Conservation (phyloP, 257 asterid species). For the Fraxinus quadrangulata region DNA sequence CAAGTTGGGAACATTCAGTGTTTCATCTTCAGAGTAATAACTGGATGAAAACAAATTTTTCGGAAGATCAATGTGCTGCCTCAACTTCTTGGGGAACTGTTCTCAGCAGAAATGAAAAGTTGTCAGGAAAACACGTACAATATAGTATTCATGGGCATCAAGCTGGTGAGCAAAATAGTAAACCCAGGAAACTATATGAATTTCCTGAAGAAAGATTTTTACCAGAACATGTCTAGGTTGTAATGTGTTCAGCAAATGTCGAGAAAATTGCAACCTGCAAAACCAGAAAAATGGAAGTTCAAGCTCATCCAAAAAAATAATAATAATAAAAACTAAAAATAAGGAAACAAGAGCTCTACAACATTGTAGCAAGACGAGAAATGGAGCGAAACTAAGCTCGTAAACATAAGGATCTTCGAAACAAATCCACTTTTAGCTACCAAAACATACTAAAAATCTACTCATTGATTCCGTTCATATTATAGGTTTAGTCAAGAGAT, state of each 20-base stretch:
- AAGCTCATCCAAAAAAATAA: background rate
- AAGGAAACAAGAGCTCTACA: background rate
- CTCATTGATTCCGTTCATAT: background rate
- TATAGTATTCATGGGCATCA: background rate
- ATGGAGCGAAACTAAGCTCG: background rate
- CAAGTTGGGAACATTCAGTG: slow-evolving; percentile 44
- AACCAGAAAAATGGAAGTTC: slow-evolving; percentile 16
- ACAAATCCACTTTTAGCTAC: background rate
- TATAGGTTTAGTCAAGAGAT: background rate
- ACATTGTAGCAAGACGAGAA: slow-evolving; percentile 10
- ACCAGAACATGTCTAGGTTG: slow-evolving; percentile 80
- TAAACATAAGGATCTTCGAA: background rate
- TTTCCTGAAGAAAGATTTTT: slow-evolving; percentile 4
- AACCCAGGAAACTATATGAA: background rate
- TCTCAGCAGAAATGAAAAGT: slow-evolving; percentile 13
- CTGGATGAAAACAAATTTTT: slow-evolving; percentile 38
- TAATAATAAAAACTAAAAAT: background rate
- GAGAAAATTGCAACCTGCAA: slow-evolving; percentile 50
- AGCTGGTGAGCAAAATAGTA: background rate
- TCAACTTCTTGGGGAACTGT: slow-evolving; percentile 67
- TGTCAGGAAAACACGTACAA: slow-evolving; percentile 1
- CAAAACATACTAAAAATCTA: slow-evolving; percentile 7
- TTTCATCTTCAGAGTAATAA: slow-evolving; percentile 54
- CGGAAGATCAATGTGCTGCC: slow-evolving; percentile 33
- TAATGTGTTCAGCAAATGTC: slow-evolving; percentile 52